Base-by-base conservation (phyloP, 2,329 filamentous ascomycete genomes). In the Pleochaeta shiraiana region DNA sequence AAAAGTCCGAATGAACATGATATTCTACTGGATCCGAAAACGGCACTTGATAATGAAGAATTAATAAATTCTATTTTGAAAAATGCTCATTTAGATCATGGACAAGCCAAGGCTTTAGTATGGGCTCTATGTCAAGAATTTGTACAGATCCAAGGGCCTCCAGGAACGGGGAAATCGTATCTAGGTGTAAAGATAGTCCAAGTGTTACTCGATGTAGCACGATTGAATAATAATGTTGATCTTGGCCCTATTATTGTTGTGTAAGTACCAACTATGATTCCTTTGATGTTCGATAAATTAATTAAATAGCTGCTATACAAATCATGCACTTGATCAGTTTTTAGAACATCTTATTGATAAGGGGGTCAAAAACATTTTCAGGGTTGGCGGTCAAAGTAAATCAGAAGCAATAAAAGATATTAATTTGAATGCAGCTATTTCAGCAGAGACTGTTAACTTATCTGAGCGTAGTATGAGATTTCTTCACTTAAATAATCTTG, bases 291-390 rank as follows among this genome's bases (percentile, higher is more conserved):
- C 76, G 19, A n/a, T 30, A 33, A 59, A 59, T 11, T 9, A 31
- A n/a, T 2, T 5, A 3, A 3, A n/a, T 59, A 59, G 55, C 16
- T 72, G 68, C 64, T 71, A 71, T 61, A 72, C 70, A 14, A 72
- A 72, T 73, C 71, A 73, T 69, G 71, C 71, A 64, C 68, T 73
- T 19, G 71, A 73, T 65, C 70, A 72, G 63, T 68, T 73, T 19
- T 66, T 73, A 31, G 70, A 72, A 63, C 68, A 72, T 67, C 66
- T 73, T 24, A 64, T 71, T 21, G 65, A 69, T 11, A 66, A 67
- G 64, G 69, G 70, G 1, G 55, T 71, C 11, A 64, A 28, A 60
- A 65, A 71, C 63, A 65, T 71, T 63, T 68, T 70, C 60, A 67
- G 68, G 57, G 50, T 71, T 16, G 69, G 69, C 14, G 68, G 65